Base-by-base conservation (phyloP, 371 early-diverging fungal genomes). In the Lichtheimia corymbifera region DNA sequence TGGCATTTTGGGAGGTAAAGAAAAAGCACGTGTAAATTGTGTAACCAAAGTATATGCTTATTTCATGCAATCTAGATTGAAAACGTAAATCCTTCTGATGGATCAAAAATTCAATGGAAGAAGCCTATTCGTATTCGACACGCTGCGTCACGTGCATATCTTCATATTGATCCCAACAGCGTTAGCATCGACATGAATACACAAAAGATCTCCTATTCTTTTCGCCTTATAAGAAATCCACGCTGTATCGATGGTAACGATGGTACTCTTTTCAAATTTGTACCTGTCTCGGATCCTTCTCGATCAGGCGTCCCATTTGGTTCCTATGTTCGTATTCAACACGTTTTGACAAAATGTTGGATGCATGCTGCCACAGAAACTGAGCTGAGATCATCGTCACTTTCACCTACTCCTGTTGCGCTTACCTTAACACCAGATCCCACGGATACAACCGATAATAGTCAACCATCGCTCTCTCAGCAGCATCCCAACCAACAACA, bases 1-100 rank as follows among this genome's bases (percentile, higher is more conserved):
- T 76, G n/a, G 71, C 78, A 7, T 75, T 85, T 62, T 85, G 85
- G 83, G 80, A 82, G 72, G 75, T 71, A 65, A 41, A 15, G n/a
- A n/a, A 47, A 1, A 47, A 18, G 47, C 7, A 15, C 9, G 22
- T 47, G 47, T 22, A n/a, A 7, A 22, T 47, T 47, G 47, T 35
- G 35, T 35, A 35, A 35, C 35, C 35, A 47, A 1, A 47, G 1
- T 18, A 47, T 47, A 17, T 18, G 47, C 17, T 18, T 47, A 47
- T 22, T 47, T n/a, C 47, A 18, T 41, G 15, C 17, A 24, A 14
- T 9, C 0, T 55, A 75, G 72, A 70, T 82, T 50, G 79, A 79
- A 58, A 68, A 68, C 47, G 69, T 62, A 5, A 65, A 72, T 41
- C 40, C 59, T 11, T 59, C 59, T 41, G 50, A 64, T 55, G 79